Percentiles rank a stretch among this genome's conserved stretches.
Conservation (phyloP, 1,284 basidiomycete genomes). For the Mycena citricolor region DNA sequence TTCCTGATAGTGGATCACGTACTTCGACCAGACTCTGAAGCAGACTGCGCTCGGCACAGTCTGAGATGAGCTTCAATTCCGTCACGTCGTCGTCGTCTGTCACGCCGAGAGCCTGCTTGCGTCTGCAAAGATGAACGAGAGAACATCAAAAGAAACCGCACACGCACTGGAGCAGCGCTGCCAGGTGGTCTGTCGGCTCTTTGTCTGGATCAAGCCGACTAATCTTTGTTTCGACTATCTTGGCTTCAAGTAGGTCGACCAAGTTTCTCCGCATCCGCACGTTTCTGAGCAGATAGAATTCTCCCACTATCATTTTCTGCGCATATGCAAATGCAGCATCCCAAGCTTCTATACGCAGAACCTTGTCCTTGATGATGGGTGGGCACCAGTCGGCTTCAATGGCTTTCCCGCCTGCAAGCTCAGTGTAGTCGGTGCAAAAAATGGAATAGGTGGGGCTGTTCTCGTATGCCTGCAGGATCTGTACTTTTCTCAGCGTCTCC, state of each 20-base stretch:
- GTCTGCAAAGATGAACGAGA: slow-evolving; percentile 39
- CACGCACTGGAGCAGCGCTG: slow-evolving; percentile 53
- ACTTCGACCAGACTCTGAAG: slow-evolving; percentile 66
- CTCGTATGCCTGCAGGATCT: slow-evolving; percentile 50
- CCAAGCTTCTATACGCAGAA: slow-evolving; percentile 61
- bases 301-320: slow-evolving; percentile 45
- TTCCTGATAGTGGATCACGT: neutral
- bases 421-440: slow-evolving; percentile 72
- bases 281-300: slow-evolving; percentile 59
- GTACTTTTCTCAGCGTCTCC: too few species aligned
- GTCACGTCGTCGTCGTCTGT: slow-evolving; percentile 26
- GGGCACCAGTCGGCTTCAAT: slow-evolving; percentile 49
- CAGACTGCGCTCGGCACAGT: slow-evolving; percentile 41
- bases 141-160: slow-evolving; percentile 3
- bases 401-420: slow-evolving; percentile 34
- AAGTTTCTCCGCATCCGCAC: slow-evolving; percentile 42
- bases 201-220: slow-evolving; percentile 44
- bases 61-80: slow-evolving; percentile 40
- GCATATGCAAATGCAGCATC: slow-evolving; percentile 43
- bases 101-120: slow-evolving; percentile 51
- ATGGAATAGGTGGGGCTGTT: slow-evolving; percentile 44
- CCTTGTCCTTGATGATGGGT: slow-evolving; percentile 39
- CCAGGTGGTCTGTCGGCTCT: slow-evolving; percentile 42
- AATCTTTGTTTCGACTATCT: slow-evolving; percentile 49
- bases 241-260: slow-evolving; percentile 52